phyloP scores from a whole-genome alignment of 2,329 filamentous ascomycete genomes.

The Colletotrichum incanum region DNA sequence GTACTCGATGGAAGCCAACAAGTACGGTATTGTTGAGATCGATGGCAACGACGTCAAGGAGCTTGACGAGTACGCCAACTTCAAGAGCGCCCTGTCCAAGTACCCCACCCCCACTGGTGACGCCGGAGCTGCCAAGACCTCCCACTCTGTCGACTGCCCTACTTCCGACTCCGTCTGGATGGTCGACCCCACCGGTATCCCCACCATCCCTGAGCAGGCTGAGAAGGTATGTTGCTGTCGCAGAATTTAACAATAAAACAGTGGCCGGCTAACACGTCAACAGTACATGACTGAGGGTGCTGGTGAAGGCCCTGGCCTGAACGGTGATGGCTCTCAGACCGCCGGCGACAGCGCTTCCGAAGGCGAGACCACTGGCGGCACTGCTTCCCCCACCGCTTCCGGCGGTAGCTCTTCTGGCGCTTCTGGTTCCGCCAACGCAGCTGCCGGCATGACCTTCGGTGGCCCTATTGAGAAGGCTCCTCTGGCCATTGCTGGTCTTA shows the following conservation, averaged over 20 bases:
- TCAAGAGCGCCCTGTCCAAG: constrained; percentile 63
- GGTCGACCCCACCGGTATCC: constrained; percentile 65
- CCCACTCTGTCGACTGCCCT: constrained; percentile 65
- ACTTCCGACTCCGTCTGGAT: constrained; percentile 65
- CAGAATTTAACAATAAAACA: background rate
- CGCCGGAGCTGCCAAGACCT: constrained; percentile 65
- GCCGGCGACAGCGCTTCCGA: constrained; percentile 55
- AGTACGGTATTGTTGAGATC: constrained; percentile 85
- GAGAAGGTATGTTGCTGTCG: constrained; percentile 46
- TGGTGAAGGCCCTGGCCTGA: constrained; percentile 68
- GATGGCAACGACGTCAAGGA: constrained; percentile 69
- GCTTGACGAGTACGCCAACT: constrained; percentile 73
- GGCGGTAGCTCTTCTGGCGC: constrained; percentile 51
- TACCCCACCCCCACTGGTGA: constrained; percentile 67
- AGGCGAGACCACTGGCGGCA: constrained; percentile 62
- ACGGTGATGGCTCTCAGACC: constrained; percentile 69
- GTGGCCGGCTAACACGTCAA: background rate
- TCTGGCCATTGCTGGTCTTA: constrained; percentile 54
- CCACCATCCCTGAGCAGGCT: constrained; percentile 67
- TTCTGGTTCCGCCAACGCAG: constrained; percentile 54
- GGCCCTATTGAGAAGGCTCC: constrained; percentile 47
- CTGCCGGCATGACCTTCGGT: constrained; percentile 48
- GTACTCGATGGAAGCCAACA: constrained; percentile 85
- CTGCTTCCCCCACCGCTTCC: constrained; percentile 54
- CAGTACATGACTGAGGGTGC: constrained; percentile 69